Percentiles rank a stretch among this genome's conserved stretches.
Conservation (phyloP, 768 basidiomycete species). For the Tricholoma terreum region DNA sequence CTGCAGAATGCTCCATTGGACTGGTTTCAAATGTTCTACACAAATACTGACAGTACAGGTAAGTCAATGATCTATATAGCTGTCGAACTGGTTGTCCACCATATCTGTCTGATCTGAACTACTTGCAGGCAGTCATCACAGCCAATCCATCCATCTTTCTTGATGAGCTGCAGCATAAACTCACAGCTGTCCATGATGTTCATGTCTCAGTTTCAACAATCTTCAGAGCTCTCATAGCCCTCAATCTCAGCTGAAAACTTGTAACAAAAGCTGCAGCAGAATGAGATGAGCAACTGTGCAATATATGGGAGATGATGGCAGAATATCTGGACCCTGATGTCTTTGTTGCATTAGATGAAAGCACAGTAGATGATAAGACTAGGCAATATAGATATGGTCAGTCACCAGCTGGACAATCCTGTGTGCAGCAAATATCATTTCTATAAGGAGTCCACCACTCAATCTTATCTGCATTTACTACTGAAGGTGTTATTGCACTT, state of each 20-base stretch:
- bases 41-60: background rate
- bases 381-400: background rate
- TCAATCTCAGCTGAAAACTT: background rate
- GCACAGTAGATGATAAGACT: no score
- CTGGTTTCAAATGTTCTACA: background rate
- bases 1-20: background rate
- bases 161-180: background rate
- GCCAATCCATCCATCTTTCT: background rate
- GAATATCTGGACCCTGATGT: background rate
- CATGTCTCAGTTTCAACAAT: background rate
- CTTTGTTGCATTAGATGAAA: background rate
- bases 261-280: background rate
- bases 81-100: background rate
- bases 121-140: background rate
- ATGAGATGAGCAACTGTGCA: background rate
- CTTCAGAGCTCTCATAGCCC: background rate
- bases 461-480: background rate
- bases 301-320: background rate
- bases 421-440: background rate
- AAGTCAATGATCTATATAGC: background rate
- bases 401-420: background rate
- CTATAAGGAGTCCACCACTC: background rate
- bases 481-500: background rate
- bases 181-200: background rate
- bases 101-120: background rate